Evolutionary conservation across 2,329 filamentous ascomycete species (phyloP), one percentile per base, ranked within the genome.

Genomic region (Cyphellophora europaea): DNA sequence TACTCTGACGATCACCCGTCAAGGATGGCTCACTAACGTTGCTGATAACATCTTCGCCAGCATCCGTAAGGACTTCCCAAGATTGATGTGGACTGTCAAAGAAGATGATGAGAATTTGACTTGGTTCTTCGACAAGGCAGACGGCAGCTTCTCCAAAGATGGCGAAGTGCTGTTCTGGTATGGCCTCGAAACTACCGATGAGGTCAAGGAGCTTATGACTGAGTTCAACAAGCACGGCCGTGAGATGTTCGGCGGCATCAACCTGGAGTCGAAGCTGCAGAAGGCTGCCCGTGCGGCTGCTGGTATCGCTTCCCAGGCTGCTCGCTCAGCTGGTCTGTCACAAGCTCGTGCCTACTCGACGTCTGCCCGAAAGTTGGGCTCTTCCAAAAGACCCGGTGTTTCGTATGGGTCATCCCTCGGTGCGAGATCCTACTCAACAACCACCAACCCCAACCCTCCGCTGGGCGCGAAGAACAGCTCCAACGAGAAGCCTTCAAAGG

Each of bases 121-220:
- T 8, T 96, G 89, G 91, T 95, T 96, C 69, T 93, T 93, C 49
- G 88, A 94, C 62, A 94, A 94, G 71, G 82, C 89, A 6, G 87
- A 95, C 49, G 89, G 91, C 37, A 94, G 85, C 60, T 74, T 95
- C 51, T 85, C 82, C 43, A 77, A 79, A 37, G 78, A 85, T 48
- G 86, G 86, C 39, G 85, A 88, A 53, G 85, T 95, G 25, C 79
- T 96, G 53, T 96, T 96, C 70, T 96, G 89, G 83, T 94, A 93
- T 58, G 88, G 88, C 34, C 77, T 91, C 39, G 82, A 91, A 47
- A 79, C 78, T 36, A 77, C 80, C 19, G 78, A 85, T 33, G 83
- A 93, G 57, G 81, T 95, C 14, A 78, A 80, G 49, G 73, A 83
- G 46, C 70, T 94, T 47, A 87, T 94, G 65, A 75, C 79, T 48